Base-by-base conservation (phyloP, 2,329 filamentous ascomycete genomes). In the Rhexocercosporidium sp. region DNA sequence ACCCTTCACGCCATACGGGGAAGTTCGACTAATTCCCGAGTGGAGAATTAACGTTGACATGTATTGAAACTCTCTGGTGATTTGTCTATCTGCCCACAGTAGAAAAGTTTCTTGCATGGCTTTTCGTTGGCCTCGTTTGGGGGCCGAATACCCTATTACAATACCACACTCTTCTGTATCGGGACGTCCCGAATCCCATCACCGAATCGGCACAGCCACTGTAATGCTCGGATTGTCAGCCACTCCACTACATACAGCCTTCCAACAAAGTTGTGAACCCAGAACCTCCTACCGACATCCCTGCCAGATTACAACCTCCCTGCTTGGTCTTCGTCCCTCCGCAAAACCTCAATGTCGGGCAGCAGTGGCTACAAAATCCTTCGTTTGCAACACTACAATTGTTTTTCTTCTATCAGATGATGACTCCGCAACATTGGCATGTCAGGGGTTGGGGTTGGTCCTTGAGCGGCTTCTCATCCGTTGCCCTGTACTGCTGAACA, bases 161-260 rank as follows among this genome's bases (percentile, higher is more conserved):
- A 31, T 11, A 25, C 47, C 12, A 56, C 47, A 51, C 44, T 51
- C 25, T 34, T 37, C 44, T 25, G 7, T 14, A 47, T 25, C 44
- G 51, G 25, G 25, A 44, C 25, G 57, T 49, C 49, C 34, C 59
- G 44, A 61, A 51, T 54, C 14, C 29, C 41, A 47, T 66, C 49
- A 62, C 47, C 64, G 64, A 56, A 47, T 59, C 31, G 54, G 54
- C 44, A 41, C 29, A 65, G 62, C 54, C 62, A 59, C 54, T 20
- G 31, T 7, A n/a, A 27, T 62, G 47, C 47, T 46, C 46, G 22
- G 34, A 39, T n/a, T 37, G 22, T 20, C 31, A 57, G 25, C 20
- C n/a, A 29, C 47, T 62, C 7, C 16, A 27, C n/a, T n/a, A n/a
- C n/a, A 12, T 53, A 54, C 47, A 62, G 60, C 29, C 44, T 59